Base-by-base conservation (phyloP, 352 stramenopile genomes). In the Globisporangium sylvaticum region DNA sequence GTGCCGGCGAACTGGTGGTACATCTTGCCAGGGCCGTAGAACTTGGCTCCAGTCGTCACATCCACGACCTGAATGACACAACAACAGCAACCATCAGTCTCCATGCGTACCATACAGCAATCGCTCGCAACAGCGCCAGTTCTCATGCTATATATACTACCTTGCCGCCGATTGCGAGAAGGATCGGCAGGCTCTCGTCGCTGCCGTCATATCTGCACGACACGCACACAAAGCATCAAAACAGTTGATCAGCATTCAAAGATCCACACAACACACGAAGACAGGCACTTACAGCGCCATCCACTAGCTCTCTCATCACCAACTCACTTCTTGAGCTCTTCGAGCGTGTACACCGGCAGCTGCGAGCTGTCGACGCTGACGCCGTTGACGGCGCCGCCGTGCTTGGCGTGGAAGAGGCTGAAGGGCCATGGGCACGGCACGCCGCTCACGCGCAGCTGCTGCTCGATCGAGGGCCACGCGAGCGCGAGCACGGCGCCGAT, bases 1-100 rank as follows among this genome's bases (percentile, higher is more conserved):
- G 69, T 89, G 77, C 84, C 82, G 27, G 86, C 82, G 58, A 94
- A 94, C 69, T 87, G 75, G 64, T 82, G 70, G 77, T 94, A 94
- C 44, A 74, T 80, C 66, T 87, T 85, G 65, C 84, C 84, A 24
- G 83, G 81, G 29, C 61, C 80, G 70, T 94, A 94, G 65, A 94
- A 94, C 69, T 89, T 91, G 60, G 71, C 75, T 18, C 86, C 86
- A 12, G 61, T 74, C 27, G 81, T 88, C 64, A 92, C 86, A 65
- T 94, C 86, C 66, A 94, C 64, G 24, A 88, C 79, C 79, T 87
- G 64, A 6, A 22, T 15, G 9, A 20, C 50, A 29, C 29, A 48
- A 66, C 25, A 32, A 9, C 9, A 52, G 7, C 22, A 32, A 76
- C 34, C 76, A 59, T 39, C 15, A 3, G 37, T 44, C 15, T 44